Evolutionary conservation across 2,329 filamentous ascomycete genomes (phyloP).

Genomic region (Penicillium sp.): DNA sequence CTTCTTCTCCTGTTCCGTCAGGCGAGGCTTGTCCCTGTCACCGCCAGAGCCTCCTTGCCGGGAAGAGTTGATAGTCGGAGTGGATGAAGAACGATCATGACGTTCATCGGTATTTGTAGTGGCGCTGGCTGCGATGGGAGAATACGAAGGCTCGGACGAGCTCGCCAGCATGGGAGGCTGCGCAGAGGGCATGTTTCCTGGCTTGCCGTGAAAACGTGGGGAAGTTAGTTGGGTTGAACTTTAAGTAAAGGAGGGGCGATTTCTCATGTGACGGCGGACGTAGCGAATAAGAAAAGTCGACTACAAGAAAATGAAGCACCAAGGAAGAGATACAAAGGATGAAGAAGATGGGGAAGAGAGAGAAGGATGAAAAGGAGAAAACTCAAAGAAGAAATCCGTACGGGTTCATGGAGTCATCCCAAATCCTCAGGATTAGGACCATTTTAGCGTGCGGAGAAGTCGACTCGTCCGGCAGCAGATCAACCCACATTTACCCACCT

Average conservation of each 20-base stretch:
- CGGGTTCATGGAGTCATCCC: slow-evolving; percentile 3
- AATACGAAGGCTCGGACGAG: slow-evolving; percentile 32
- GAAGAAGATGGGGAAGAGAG: background rate
- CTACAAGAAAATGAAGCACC: background rate
- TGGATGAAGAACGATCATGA: slow-evolving; percentile 40
- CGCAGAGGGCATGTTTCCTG: slow-evolving; percentile 32
- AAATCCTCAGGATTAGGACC: slow-evolving; percentile 2
- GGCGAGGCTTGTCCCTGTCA: slow-evolving; percentile 62
- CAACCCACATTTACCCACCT: slow-evolving; percentile 3
- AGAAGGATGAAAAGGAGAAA: background rate
- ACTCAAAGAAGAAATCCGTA: slow-evolving; percentile 1
- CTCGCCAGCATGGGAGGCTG: slow-evolving; percentile 29
- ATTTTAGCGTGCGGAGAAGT: slow-evolving; percentile 19
- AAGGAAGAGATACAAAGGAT: slow-evolving; percentile 12
- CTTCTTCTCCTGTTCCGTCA: slow-evolving; percentile 74
- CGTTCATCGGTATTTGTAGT: slow-evolving; percentile 36
- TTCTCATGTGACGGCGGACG: slow-evolving; percentile 22
- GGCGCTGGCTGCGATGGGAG: slow-evolving; percentile 25
- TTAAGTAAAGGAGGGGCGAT: slow-evolving; percentile 13
- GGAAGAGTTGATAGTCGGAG: slow-evolving; percentile 35
- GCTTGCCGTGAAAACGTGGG: slow-evolving; percentile 9
- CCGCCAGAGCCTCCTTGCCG: slow-evolving; percentile 28
- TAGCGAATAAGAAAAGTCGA: slow-evolving; percentile 2
- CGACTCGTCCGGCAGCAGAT: slow-evolving; percentile 8
- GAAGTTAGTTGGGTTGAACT: background rate